Conservation (phyloP, 306 rosid genomes). For the Cyclanthera cordifolia region DNA sequence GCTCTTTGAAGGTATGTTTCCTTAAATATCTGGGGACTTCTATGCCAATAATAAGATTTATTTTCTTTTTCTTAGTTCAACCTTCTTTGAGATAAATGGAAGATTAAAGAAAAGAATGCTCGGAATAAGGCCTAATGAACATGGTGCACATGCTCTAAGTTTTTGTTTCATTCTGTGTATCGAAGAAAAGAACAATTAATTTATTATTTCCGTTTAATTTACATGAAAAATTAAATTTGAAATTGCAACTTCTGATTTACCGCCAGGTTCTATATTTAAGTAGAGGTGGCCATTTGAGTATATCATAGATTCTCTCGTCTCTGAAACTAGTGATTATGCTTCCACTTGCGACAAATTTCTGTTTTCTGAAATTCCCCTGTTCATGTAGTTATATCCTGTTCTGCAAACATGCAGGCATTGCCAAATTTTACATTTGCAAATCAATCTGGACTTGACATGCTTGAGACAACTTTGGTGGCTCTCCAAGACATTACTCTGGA, state of each 20-base stretch:
- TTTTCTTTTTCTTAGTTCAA: too few relatives aligned
- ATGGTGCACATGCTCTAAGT: background rate
- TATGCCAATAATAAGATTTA: background rate
- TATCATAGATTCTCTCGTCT: background rate
- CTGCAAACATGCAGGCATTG: slow-evolving; percentile 45
- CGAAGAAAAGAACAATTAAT: too few relatives aligned
- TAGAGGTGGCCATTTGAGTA: background rate
- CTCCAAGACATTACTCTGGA: slow-evolving; percentile 91
- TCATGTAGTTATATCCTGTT: slow-evolving; percentile 14
- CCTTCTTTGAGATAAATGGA: background rate
- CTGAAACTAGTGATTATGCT: background rate
- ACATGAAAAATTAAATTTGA: too few relatives aligned
- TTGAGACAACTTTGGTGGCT: slow-evolving; percentile 86
- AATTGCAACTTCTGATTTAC: too few relatives aligned
- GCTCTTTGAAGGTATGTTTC: slow-evolving; percentile 67
- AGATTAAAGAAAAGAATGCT: background rate
- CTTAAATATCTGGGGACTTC: background rate
- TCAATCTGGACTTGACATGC: slow-evolving; percentile 99
- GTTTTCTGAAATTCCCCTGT: background rate
- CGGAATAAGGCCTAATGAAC: background rate
- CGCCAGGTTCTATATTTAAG: background rate
- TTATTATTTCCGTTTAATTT: too few relatives aligned
- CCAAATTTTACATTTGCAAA: slow-evolving; percentile 85
- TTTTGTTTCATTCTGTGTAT: background rate
- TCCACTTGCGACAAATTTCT: background rate